Base-by-base conservation (phyloP, 805 yeast genomes). In the Candida stauntonica region DNA sequence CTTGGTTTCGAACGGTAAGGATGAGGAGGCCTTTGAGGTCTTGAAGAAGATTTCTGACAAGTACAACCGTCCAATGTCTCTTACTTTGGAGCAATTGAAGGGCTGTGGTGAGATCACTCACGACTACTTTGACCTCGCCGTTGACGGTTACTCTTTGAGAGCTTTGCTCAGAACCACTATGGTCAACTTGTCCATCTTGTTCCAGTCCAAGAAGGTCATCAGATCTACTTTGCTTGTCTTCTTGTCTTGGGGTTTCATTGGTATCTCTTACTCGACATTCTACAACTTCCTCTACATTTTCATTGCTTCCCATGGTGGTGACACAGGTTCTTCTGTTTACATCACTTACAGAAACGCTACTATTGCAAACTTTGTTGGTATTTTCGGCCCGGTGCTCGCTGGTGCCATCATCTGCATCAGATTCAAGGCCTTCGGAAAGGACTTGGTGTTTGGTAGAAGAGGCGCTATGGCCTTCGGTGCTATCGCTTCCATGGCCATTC, bases 401-500 rank as follows among this genome's bases (percentile, higher is more conserved):
- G 77, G 74, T 34, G 58, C 47, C 34, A 14, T 53, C 31, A 50
- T 51, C 17, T 26, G 45, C 12, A 33, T 46, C 29, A 49, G 45
- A 17, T 47, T 49, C 38, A 44, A 31, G 4, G 33, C 29, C 1
- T 35, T 30, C 17, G 45, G 45, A 7, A 47, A 34, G 27, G 17
- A 35, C 1, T 21, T 40, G 6, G 18, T 35, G 12, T 61, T 76
- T 23, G 81, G 83, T 5, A 65, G 83, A 55, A 68, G 76, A 50
- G 83, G 83, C 7, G 68, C 80, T 1, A 64, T 79, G 67, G 60
- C 62, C 1, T 57, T 66, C 26, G 78, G 83, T 17, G 68, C 78
- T 6, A 18, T 78, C 3, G 52, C 75, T 24, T 66, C 79, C 0
- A 80, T 80, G 62, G 73, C 76, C 3, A 67, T 79, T 32, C 55